These are phyloP conservation scores for Euphorbia tirucalli DNA, from an alignment of 345 rosid species.

Conservation along the genomic window DNA sequence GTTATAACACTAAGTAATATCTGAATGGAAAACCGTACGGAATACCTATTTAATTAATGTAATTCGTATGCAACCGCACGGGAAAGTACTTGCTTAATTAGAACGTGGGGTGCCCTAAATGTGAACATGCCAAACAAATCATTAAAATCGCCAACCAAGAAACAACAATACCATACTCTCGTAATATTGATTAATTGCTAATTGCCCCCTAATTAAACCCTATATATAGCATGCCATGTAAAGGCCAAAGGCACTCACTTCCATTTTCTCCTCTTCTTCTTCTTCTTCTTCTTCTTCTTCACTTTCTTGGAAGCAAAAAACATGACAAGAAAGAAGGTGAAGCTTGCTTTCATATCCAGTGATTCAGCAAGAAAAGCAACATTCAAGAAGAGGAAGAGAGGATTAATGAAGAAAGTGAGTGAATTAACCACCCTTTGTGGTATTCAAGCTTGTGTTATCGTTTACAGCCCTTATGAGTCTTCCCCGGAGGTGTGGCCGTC, in stretches of 20 bases:
- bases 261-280: not conserved
- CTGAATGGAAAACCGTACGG: not conserved
- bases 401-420: constrained; percentile 56
- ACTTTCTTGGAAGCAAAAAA: not conserved
- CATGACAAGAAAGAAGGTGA: constrained; percentile 66
- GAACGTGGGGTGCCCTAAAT: too few species aligned
- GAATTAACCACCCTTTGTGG: constrained; percentile 64
- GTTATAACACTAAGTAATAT: too few species aligned
- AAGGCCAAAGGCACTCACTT: not conserved
- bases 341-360: constrained; percentile 42
- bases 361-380: constrained; percentile 55
- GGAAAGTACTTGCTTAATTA: too few species aligned
- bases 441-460: constrained; percentile 43
- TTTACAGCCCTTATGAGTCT: constrained; percentile 36
- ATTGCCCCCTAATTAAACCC: not conserved
- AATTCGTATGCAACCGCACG: too few species aligned
- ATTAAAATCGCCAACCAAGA: constrained; percentile 1
- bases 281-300: not conserved
- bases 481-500: constrained; percentile 56
- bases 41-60: not conserved
- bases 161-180: not conserved
- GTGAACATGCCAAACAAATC: too few species aligned
- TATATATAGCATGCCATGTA: constrained; percentile 2
- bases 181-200: not conserved
- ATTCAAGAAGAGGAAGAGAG: constrained; percentile 61